Evolutionary conservation across 2,329 filamentous ascomycete species (phyloP), one percentile per base, ranked within the genome.

Genomic region (Periconia sp.): DNA sequence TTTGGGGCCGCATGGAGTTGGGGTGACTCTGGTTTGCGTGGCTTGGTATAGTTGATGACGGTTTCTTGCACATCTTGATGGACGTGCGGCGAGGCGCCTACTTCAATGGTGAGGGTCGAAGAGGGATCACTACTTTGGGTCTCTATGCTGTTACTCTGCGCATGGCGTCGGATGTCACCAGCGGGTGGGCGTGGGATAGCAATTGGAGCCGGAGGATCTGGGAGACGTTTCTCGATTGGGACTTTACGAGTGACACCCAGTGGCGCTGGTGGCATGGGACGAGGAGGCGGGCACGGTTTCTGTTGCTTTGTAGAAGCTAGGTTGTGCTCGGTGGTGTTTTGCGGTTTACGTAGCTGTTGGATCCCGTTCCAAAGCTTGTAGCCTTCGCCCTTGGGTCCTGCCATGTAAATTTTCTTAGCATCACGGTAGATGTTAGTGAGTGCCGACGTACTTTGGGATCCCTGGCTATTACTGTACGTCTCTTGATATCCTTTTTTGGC

Each of bases 371-470:
- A 65, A 14, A 66, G 42, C 17, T 62, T 53, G 20, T 68, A 60
- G 3, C 62, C 61, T 57, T 71, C 68, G n/a, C 65, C 65, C 48
- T 62, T 37, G 14, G 65, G 66, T 1, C 66, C 64, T 17, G 46
- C 31, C 11, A 54, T 23, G 41, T 69, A 69, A 19, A 69, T 64
- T 1, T 56, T 54, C 45, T 56, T 63, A 11, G 57, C 59, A 6
- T 45, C 47, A 19, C 51, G 55, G 31, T 54, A 60, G 17, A 55
- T 18, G 20, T 41, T 19, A 18, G 30, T 17, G 35, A 48, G 20
- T 33, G 13, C 37, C n/a, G 44, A 17, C 14, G 20, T 41, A 37
- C 41, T 35, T 19, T 47, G 33, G 11, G 40, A 14, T 6, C 18
- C 13, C 15, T 14, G 19, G 31, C 15, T 13, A 17, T 46, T 10